These are phyloP conservation scores for Barnettozyma sucrosica DNA, from an alignment of 805 yeast genomes.

Conservation along the genomic window DNA sequence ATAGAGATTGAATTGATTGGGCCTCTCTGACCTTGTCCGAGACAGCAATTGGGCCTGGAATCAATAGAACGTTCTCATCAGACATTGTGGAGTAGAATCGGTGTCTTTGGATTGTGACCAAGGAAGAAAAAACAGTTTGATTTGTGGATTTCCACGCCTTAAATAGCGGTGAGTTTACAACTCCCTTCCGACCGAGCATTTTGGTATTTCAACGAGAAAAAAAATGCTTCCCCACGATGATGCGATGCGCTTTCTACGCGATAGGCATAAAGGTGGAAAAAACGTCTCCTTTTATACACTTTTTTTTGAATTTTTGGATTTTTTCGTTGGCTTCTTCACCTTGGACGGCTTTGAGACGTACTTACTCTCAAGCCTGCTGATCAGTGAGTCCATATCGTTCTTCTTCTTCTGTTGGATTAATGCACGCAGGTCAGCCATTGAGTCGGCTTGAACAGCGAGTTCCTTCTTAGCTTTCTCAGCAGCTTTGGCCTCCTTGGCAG, in stretches of 20 bases:
- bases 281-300: constrained; percentile 18
- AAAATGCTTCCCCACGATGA: neutral
- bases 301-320: constrained; percentile 40
- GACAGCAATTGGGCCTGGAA: constrained; percentile 87
- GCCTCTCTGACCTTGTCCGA: constrained; percentile 74
- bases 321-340: constrained; percentile 30
- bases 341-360: constrained; percentile 36
- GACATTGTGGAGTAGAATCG: constrained; percentile 11
- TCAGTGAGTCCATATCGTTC: constrained; percentile 39
- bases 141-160: neutral
- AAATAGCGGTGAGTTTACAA: neutral
- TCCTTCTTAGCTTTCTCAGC: constrained; percentile 44
- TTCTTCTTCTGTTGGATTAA: constrained; percentile 45
- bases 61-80: constrained; percentile 40
- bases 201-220: neutral
- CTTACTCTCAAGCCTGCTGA: constrained; percentile 43
- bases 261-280: neutral
- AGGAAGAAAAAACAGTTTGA: neutral
- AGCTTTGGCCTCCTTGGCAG: constrained; percentile 61
- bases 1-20: constrained; percentile 74
- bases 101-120: neutral
- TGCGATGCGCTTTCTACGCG: neutral
- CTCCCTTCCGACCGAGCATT: constrained; percentile 14
- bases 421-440: constrained; percentile 38
- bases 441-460: constrained; percentile 25